phyloP scores from a whole-genome alignment of 2,329 filamentous ascomycete genomes.

The Verticillium zaregamsianum region DNA sequence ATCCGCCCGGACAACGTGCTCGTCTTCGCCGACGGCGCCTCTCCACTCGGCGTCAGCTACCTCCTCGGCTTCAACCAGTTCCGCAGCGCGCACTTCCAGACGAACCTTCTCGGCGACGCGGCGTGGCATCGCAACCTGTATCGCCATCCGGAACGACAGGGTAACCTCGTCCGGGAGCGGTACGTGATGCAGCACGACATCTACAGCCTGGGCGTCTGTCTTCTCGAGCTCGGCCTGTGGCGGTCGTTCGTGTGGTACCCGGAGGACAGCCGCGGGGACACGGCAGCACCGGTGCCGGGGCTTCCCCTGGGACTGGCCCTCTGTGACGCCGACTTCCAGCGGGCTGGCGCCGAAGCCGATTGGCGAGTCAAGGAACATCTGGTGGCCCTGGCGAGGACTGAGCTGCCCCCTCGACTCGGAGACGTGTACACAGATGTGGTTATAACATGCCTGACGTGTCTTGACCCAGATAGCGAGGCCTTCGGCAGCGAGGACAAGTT shows the following conservation, averaged over 20 bases:
- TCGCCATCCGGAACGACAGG: slow-evolving; percentile 44
- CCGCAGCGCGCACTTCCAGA: slow-evolving; percentile 25
- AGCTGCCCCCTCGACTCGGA: slow-evolving; percentile 10
- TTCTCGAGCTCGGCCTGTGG: slow-evolving; percentile 50
- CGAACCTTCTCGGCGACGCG: slow-evolving; percentile 10
- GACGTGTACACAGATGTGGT: slow-evolving; percentile 23
- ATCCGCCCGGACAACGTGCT: slow-evolving; percentile 38
- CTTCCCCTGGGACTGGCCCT: not conserved
- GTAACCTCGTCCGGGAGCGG: slow-evolving; percentile 25
- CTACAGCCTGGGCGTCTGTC: slow-evolving; percentile 49
- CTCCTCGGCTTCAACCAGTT: slow-evolving; percentile 42
- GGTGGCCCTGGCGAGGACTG: slow-evolving; percentile 7
- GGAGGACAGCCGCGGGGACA: not conserved
- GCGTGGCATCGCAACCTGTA: slow-evolving; percentile 43
- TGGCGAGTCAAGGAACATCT: slow-evolving; percentile 10
- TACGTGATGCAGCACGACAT: slow-evolving; percentile 53
- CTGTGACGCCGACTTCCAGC: not conserved
- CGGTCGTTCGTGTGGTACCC: slow-evolving; percentile 20
- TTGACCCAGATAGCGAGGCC: slow-evolving; percentile 23
- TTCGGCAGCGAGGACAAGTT: slow-evolving; percentile 23
- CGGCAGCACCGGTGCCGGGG: not conserved
- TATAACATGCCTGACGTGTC: slow-evolving; percentile 27
- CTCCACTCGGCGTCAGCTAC: slow-evolving; percentile 17
- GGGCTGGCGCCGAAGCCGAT: not conserved
- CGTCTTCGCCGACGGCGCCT: slow-evolving; percentile 16